Base-by-base conservation (phyloP, 129 eudicot genomes). In the Centrapalus pauciflorus region DNA sequence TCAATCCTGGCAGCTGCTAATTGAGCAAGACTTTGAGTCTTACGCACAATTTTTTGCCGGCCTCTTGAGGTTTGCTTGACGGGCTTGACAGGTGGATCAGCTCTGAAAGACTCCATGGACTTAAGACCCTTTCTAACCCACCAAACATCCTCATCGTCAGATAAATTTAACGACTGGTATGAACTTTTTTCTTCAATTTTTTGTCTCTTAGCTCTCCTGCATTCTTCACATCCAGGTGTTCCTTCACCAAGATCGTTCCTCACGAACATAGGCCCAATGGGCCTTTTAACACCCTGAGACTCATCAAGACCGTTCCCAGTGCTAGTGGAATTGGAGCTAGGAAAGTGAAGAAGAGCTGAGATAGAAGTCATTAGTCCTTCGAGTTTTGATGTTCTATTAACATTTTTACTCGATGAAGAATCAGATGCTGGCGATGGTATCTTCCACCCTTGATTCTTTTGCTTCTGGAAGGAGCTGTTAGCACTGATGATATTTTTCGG, bases 191-290 rank as follows among this genome's bases (percentile, higher is more conserved):
- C 99, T 52, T 94, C 97, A 6, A 84, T 79, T 52, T 84, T 94
- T 77, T 86, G 99, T 70, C 86, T 80, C 71, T 89, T 94, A 5
- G 67, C 80, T 57, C 83, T 84, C 77, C 85, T 85, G 68, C 99
- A 94, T 79, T 94, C 99, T 80, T 94, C 96, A 60, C 99, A 94
- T 37, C 87, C 96, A 24, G 90, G 90, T 66, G 96, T 78, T 76
- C 84, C 95, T 71, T 89, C 98, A 41, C 80, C 73, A n/a, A 48
- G 17, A 48, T 75, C 94, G 7, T n/a, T 58, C 55, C 43, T 52
- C 30, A 33, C 52, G 38, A 37, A 32, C 26, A 30, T 51, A 33
- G 75, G 75, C 55, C 77, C 82, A 23, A 43, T 32, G 45, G 86
- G 26, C 67, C 75, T 72, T 70, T 86, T 84, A 27, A 48, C 35